phyloP scores from a whole-genome alignment of 305 asterid species.

The Salvia sclarea region DNA sequence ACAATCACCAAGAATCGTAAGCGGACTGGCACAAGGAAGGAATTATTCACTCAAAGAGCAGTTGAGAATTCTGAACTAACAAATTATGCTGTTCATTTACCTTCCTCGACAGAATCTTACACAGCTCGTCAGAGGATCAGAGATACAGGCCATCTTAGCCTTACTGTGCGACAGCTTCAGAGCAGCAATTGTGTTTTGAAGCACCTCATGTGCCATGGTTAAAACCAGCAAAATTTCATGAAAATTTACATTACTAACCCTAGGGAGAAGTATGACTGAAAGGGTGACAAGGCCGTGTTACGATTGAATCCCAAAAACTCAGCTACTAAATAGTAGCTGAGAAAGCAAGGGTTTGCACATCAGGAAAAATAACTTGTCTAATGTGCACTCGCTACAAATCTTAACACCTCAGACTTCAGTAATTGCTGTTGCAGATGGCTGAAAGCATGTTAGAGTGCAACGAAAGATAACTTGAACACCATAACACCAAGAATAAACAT shows the following conservation, averaged over 20 bases:
- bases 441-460: constrained; percentile 69
- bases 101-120: constrained; percentile 87
- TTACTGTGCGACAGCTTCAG: constrained; percentile 72
- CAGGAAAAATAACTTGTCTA: constrained; percentile 38
- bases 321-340: constrained; percentile 44
- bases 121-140: constrained; percentile 74
- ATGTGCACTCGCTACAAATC: constrained; percentile 67
- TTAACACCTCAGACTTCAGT: constrained; percentile 62
- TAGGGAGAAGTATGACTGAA: constrained; percentile 50
- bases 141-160: constrained; percentile 78
- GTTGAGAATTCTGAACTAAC: constrained; percentile 59
- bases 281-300: constrained; percentile 46
- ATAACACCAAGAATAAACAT: constrained; percentile 42
- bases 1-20: constrained; percentile 40
- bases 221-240: constrained; percentile 59
- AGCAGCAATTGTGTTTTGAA: constrained; percentile 73
- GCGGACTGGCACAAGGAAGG: constrained; percentile 44
- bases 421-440: constrained; percentile 66
- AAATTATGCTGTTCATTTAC: constrained; percentile 62
- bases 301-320: constrained; percentile 44
- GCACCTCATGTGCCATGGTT: constrained; percentile 89
- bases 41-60: constrained; percentile 70
- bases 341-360: constrained; percentile 55
- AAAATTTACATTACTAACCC: constrained; percentile 63
- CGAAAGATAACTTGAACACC: constrained; percentile 42